Evolutionary conservation across 441 rosid species (phyloP).

Genomic region (Eruca vesicaria): DNA sequence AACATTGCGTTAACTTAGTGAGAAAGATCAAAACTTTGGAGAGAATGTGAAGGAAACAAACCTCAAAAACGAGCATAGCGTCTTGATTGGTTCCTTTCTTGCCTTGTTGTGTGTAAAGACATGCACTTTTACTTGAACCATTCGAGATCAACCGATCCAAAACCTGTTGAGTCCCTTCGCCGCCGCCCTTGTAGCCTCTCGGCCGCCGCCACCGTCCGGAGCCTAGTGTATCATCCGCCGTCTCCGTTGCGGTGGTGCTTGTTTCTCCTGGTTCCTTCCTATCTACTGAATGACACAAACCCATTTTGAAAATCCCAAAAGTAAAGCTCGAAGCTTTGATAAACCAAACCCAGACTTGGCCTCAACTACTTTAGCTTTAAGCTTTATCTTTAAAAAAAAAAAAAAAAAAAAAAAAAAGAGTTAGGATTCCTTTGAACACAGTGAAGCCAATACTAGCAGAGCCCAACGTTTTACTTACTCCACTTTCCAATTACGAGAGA

Average conservation of each 20-base stretch:
- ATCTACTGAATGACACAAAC: conserved; percentile 61
- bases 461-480: conserved; percentile 27
- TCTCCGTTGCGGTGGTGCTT: conserved; percentile 29
- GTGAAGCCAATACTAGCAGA: neutral
- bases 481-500: conserved; percentile 7
- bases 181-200: conserved; percentile 31
- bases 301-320: conserved; percentile 41
- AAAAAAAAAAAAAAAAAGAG: neutral
- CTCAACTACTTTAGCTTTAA: conserved; percentile 28
- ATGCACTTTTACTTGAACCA: conserved; percentile 51
- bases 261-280: conserved; percentile 29
- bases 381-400: conserved; percentile 4
- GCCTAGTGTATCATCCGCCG: conserved; percentile 21
- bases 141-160: conserved; percentile 48
- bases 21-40: neutral
- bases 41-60: conserved; percentile 17
- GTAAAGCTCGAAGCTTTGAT: neutral
- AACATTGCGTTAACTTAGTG: neutral
- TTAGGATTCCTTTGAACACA: conserved; percentile 8
- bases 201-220: conserved; percentile 46
- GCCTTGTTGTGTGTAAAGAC: conserved; percentile 77
- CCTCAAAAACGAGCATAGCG: conserved; percentile 80
- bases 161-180: conserved; percentile 36
- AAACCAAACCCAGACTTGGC: conserved; percentile 14
- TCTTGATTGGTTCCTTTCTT: conserved; percentile 80